Conservation (phyloP, 2,329 filamentous ascomycete species). For the Ophiostoma sp. region DNA sequence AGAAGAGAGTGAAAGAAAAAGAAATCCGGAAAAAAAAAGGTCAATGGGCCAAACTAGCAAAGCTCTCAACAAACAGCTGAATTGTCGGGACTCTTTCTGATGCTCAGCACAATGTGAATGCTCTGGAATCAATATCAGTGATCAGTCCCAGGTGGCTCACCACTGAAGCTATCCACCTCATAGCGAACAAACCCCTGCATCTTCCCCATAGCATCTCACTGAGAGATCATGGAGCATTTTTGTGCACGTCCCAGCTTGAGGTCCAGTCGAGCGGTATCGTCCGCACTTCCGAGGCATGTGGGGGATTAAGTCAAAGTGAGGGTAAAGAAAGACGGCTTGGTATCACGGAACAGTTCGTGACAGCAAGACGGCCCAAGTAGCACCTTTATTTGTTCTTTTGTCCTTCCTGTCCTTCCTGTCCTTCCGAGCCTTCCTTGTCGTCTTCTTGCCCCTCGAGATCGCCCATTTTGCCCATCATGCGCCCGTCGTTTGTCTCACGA, state of each 20-base stretch:
- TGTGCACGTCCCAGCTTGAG: constrained; percentile 1
- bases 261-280: neutral
- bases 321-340: neutral
- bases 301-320: neutral
- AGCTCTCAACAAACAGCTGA: neutral
- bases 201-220: neutral
- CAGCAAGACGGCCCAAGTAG: neutral
- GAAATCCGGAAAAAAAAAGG: neutral
- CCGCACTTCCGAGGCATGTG: neutral
- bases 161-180: neutral
- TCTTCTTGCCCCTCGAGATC: no score
- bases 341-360: constrained; percentile 9
- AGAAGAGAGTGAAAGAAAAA: neutral
- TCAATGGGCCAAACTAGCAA: neutral
- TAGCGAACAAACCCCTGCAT: neutral
- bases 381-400: no score
- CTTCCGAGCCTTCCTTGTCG: neutral
- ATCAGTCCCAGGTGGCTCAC: no score
- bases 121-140: no score
- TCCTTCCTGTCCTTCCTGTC: neutral
- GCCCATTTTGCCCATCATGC: neutral
- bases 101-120: neutral
- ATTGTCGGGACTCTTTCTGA: neutral
- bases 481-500: constrained; percentile 8
- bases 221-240: neutral